Conservation (phyloP, 2,329 filamentous ascomycete species). For the Cyphellophora attinorum region DNA sequence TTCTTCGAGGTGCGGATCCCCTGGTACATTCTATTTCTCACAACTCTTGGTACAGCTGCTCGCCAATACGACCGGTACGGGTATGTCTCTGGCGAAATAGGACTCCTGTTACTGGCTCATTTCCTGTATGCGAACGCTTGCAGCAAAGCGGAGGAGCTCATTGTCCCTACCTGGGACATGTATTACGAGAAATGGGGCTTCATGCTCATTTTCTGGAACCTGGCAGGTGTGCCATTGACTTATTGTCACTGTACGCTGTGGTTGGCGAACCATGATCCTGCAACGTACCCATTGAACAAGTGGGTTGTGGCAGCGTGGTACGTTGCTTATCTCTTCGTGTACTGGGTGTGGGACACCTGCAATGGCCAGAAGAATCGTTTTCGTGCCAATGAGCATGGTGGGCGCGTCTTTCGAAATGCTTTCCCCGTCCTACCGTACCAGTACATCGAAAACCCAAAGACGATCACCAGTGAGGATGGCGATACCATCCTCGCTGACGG, state of each 20-base stretch:
- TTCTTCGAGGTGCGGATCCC: constrained; percentile 89
- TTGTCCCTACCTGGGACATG: constrained; percentile 88
- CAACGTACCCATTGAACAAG: constrained; percentile 67
- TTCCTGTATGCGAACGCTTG: constrained; percentile 89
- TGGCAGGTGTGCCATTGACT: constrained; percentile 79
- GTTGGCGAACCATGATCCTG: constrained; percentile 72
- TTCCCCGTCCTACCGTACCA: constrained; percentile 92
- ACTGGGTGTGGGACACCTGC: constrained; percentile 86
- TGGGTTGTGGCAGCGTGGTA: constrained; percentile 57
- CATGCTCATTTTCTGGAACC: constrained; percentile 97
- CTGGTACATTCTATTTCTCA: constrained; percentile 81
- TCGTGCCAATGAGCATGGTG: constrained; percentile 68
- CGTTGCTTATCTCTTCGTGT: constrained; percentile 66
- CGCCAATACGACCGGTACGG: constrained; percentile 79
- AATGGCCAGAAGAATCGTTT: constrained; percentile 94
- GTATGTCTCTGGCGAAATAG: constrained; percentile 75
- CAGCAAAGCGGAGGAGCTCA: constrained; percentile 84
- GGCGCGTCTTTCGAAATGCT: constrained; percentile 53
- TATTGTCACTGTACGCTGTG: constrained; percentile 94
- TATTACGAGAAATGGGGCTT: constrained; percentile 96
- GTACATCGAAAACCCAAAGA: constrained; percentile 68
- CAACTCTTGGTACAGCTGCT: constrained; percentile 65
- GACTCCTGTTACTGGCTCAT: constrained; percentile 78
- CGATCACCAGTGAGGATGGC: constrained; percentile 61
- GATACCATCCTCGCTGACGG: constrained; percentile 74